phyloP scores from a whole-genome alignment of 768 basidiomycete species.

The Leucosporidium scottii region DNA sequence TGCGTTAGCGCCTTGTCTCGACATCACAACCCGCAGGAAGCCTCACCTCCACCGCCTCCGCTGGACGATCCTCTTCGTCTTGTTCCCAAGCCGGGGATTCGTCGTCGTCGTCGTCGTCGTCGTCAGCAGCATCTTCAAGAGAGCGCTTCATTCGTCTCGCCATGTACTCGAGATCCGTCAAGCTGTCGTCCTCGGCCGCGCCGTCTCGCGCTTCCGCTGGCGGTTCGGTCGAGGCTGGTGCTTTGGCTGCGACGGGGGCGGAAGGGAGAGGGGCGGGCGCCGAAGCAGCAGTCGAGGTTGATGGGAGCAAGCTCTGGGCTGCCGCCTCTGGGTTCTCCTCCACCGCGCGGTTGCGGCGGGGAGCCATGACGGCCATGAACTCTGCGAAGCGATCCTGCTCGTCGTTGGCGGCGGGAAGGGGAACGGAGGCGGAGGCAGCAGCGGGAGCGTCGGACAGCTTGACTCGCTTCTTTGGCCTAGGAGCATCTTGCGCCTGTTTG shows the following conservation, averaged over 20 bases:
- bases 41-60: not conserved
- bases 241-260: not conserved
- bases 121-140: slow-evolving; percentile 11
- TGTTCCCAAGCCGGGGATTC: slow-evolving; percentile 8
- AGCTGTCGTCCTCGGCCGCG: slow-evolving; percentile 30
- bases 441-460: slow-evolving; percentile 12
- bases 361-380: slow-evolving; percentile 70
- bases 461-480: slow-evolving; percentile 23
- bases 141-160: slow-evolving; percentile 35
- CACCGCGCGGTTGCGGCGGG: slow-evolving; percentile 50
- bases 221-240: not conserved
- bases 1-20: not conserved
- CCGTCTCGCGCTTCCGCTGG: slow-evolving; percentile 2
- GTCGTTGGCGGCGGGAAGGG: slow-evolving; percentile 26
- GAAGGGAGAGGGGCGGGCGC: not conserved
- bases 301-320: no score
- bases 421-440: not conserved
- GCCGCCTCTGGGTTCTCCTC: slow-evolving; percentile 53
- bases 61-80: slow-evolving; percentile 31
- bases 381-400: slow-evolving; percentile 52
- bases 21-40: no score
- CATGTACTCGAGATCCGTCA: slow-evolving; percentile 45
- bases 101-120: slow-evolving; percentile 6
- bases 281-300: not conserved
- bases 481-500: slow-evolving; percentile 19